These are phyloP conservation scores for Rhazya stricta DNA, from an alignment of 257 asterid genomes.

Conservation along the genomic window DNA sequence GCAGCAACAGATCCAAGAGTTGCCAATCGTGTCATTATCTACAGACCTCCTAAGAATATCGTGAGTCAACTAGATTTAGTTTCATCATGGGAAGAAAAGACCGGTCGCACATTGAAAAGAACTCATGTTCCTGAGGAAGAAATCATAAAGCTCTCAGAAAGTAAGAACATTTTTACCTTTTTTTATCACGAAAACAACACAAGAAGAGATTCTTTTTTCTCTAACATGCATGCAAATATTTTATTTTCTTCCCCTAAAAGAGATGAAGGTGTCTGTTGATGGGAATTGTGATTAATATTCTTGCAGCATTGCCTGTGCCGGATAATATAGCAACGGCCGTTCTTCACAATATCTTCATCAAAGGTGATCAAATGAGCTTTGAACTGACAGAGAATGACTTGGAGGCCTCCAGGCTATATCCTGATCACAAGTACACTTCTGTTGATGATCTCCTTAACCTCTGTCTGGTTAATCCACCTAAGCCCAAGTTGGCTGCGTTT, in stretches of 20 bases:
- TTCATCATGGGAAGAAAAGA: slow-evolving; percentile 30
- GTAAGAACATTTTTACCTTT: slow-evolving; percentile 6
- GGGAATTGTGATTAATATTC: too few species aligned
- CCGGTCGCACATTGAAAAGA: slow-evolving; percentile 22
- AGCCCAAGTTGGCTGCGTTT: slow-evolving; percentile 31
- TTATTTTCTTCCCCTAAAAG: background rate
- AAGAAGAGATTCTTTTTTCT: too few species aligned
- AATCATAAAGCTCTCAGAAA: slow-evolving; percentile 23
- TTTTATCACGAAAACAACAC: too few species aligned
- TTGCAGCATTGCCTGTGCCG: slow-evolving; percentile 30
- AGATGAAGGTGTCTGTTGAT: too few species aligned
- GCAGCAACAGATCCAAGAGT: slow-evolving; percentile 29
- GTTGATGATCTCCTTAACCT: slow-evolving; percentile 33
- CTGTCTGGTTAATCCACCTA: slow-evolving; percentile 34
- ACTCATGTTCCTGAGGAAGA: slow-evolving; percentile 24
- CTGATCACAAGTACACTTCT: slow-evolving; percentile 34
- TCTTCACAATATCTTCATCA: slow-evolving; percentile 34
- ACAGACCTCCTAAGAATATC: slow-evolving; percentile 31
- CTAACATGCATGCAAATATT: background rate
- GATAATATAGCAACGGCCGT: slow-evolving; percentile 31
- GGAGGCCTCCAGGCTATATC: slow-evolving; percentile 37
- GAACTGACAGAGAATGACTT: slow-evolving; percentile 30
- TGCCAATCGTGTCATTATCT: slow-evolving; percentile 28
- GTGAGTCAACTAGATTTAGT: slow-evolving; percentile 28
- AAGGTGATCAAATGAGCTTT: slow-evolving; percentile 32